phyloP scores from a whole-genome alignment of 2,329 filamentous ascomycete species.

The Purpureocillium lavendulum region DNA sequence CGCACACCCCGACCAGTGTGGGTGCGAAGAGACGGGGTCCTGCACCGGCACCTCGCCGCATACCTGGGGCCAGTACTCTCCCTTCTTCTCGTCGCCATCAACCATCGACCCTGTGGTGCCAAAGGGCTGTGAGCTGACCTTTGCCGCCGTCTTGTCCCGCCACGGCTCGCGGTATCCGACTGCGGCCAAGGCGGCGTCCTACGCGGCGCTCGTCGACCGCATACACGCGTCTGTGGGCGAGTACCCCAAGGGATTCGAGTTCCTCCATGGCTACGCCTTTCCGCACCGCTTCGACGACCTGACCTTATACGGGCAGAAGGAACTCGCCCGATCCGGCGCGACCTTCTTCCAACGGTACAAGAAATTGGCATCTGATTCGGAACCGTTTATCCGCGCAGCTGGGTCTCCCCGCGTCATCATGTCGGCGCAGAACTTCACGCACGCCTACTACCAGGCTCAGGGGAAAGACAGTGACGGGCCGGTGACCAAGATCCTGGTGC shows the following conservation, averaged over 20 bases:
- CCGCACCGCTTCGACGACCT: slow-evolving; percentile 61
- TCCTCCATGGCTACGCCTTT: slow-evolving; percentile 66
- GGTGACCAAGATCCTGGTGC: slow-evolving; percentile 51
- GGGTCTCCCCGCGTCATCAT: slow-evolving; percentile 63
- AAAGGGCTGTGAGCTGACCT: slow-evolving; percentile 62
- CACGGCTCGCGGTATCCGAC: slow-evolving; percentile 84
- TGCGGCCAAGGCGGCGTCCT: slow-evolving; percentile 52
- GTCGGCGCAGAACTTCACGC: slow-evolving; percentile 67
- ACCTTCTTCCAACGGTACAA: slow-evolving; percentile 70
- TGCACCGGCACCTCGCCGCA: slow-evolving; percentile 55
- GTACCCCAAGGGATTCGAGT: slow-evolving; percentile 58
- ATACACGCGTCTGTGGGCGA: slow-evolving; percentile 50
- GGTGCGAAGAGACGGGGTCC: slow-evolving; percentile 17
- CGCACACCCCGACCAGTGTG: neutral
- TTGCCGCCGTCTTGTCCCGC: slow-evolving; percentile 73
- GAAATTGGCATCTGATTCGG: slow-evolving; percentile 44
- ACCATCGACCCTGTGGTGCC: slow-evolving; percentile 54
- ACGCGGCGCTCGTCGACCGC: slow-evolving; percentile 53
- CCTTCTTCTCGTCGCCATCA: slow-evolving; percentile 70
- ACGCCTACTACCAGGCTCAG: slow-evolving; percentile 56
- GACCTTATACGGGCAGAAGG: slow-evolving; percentile 55
- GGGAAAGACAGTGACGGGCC: slow-evolving; percentile 30
- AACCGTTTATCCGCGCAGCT: slow-evolving; percentile 66
- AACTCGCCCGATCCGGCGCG: slow-evolving; percentile 67
- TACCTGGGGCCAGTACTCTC: slow-evolving; percentile 82